Base-by-base conservation (phyloP, 108 stramenopile species). In the Fragilariopsis cylindrus region DNA sequence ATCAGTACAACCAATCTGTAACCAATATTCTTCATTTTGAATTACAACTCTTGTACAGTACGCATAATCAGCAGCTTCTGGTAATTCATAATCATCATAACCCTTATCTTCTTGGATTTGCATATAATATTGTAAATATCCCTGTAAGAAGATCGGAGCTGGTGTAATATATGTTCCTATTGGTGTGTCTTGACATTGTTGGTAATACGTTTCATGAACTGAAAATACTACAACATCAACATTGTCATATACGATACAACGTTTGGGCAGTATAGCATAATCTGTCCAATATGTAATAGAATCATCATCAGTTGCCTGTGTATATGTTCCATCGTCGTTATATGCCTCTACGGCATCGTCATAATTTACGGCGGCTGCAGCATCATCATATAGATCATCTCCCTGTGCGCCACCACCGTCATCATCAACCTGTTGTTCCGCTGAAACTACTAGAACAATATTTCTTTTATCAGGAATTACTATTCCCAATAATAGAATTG, bases 281-380 rank as follows among this genome's bases (percentile, higher is more conserved):
- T 90, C 82, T 5, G 90, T 91, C 93, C 93, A 94, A 80, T 89
- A 89, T 62, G 80, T 75, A 69, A 94, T 94, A 48, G 77, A 73
- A 44, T 88, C 87, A 52, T 89, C 85, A 9, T 76, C 87, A 3
- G 69, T 56, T 9, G 72, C 58, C 43, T 58, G 60, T 48, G 44
- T 63, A 21, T 55, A 45, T n/a, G 11, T 48, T 42, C 57, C n/a
- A 12, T 78, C 4, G 4, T 52, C 9, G 50, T 79, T 79, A 40
- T 79, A 73, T 41, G 47, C 41, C 67, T 73, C 58, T 4, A 43
- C 64, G 4, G 58, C 69, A 48, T 60, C 77, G 57, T 78, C 70
- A 71, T 71, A 50, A 47, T 49, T 56, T 7, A 40, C 68, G 41
- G 46, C 72, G 18, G 48, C 72, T 18, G 13, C 57, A 57, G 18